phyloP scores from a whole-genome alignment of 2,329 filamentous ascomycete genomes.

The Beauveria bassiana region DNA sequence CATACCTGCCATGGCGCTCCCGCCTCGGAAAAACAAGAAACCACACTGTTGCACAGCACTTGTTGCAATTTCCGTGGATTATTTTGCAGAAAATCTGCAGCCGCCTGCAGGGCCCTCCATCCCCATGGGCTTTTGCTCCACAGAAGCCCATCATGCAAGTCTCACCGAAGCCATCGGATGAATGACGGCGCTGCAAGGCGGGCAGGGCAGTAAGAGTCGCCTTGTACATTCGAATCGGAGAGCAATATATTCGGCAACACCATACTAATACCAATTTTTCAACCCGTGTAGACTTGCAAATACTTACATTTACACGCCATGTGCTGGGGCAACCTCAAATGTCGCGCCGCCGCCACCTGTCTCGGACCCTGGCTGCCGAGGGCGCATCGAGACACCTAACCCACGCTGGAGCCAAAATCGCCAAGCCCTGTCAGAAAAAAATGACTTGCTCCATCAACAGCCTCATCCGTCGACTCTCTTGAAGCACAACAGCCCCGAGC shows the following conservation, averaged over 20 bases:
- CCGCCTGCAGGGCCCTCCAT: background rate
- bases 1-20: background rate
- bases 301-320: no score
- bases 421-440: background rate
- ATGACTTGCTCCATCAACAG: background rate
- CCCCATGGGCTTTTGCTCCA: background rate
- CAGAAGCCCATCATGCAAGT: background rate
- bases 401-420: slow-evolving; percentile 1
- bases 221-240: background rate
- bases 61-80: no score
- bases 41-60: background rate
- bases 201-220: background rate
- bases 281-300: no score
- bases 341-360: background rate
- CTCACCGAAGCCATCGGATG: slow-evolving; percentile 5
- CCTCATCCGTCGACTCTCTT: background rate
- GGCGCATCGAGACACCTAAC: slow-evolving; percentile 1
- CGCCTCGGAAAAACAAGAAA: background rate
- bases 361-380: slow-evolving; percentile 5
- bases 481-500: background rate
- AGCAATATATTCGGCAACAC: background rate
- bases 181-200: background rate
- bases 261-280: background rate
- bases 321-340: no score
- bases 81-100: background rate